Evolutionary conservation across 306 rosid genomes (phyloP).

Genomic region (Sesbania bispinosa): DNA sequence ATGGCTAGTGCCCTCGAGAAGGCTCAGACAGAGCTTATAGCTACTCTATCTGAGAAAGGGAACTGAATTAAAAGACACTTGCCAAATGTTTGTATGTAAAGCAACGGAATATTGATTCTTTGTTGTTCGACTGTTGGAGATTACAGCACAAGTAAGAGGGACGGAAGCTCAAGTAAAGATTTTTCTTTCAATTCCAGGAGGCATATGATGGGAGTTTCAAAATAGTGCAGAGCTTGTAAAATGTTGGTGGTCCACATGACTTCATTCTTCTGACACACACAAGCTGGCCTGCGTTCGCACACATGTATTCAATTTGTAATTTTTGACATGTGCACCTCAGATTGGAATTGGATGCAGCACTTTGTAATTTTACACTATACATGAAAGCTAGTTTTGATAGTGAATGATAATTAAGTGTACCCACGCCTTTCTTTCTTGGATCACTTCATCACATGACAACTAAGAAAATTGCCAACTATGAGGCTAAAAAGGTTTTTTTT

Average conservation of each 20-base stretch:
- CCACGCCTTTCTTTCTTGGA: too few species aligned
- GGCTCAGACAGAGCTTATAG: conserved; percentile 66
- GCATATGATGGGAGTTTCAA: neutral
- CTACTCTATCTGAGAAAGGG: conserved; percentile 53
- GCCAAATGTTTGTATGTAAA: conserved; percentile 5
- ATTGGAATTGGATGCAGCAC: conserved; percentile 20
- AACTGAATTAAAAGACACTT: conserved; percentile 29
- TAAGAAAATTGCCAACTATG: too few species aligned
- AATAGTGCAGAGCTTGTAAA: conserved; percentile 14
- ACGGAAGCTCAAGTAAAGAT: neutral
- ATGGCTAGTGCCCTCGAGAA: conserved; percentile 65
- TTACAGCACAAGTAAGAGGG: neutral
- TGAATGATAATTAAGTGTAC: too few species aligned
- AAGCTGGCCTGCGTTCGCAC: conserved; percentile 2
- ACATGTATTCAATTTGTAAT: conserved; percentile 6
- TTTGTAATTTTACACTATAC: neutral
- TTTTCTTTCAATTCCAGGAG: neutral
- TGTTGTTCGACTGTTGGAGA: conserved; percentile 9
- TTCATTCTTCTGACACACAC: conserved; percentile 1
- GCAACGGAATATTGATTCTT: conserved; percentile 20
- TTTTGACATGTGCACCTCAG: neutral
- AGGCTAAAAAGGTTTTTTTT: too few species aligned
- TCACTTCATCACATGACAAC: too few species aligned
- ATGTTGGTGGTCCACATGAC: neutral
- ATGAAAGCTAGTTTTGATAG: neutral